phyloP scores from a whole-genome alignment of 371 early-diverging fungal species.

The Gilbertella persicaria region DNA sequence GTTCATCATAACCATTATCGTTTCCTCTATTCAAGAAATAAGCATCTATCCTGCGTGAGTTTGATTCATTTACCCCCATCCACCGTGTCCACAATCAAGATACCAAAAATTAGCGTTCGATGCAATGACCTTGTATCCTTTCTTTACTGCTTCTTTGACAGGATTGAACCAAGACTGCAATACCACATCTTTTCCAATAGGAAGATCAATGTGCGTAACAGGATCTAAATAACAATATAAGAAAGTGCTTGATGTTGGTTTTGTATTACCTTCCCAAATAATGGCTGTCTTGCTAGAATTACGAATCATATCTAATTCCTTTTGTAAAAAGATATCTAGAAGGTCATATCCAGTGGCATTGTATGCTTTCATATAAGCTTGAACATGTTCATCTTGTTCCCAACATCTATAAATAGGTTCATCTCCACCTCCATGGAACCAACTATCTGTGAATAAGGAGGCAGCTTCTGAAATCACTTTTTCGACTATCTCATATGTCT shows the following conservation, averaged over 20 bases:
- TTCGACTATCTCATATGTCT: slow-evolving; percentile 56
- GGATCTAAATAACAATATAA: slow-evolving; percentile 24
- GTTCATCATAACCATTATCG: slow-evolving; percentile 46
- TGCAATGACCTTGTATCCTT: slow-evolving; percentile 61
- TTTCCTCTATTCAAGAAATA: slow-evolving; percentile 24
- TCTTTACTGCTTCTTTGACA: slow-evolving; percentile 44
- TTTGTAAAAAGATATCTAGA: slow-evolving; percentile 32
- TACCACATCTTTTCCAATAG: slow-evolving; percentile 53
- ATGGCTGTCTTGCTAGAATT: slow-evolving; percentile 47
- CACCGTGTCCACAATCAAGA: slow-evolving; percentile 72
- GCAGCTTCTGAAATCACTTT: slow-evolving; percentile 63
- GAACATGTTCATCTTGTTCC: slow-evolving; percentile 41
- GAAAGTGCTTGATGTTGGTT: neutral
- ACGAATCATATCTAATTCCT: slow-evolving; percentile 33
- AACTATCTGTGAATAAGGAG: slow-evolving; percentile 61
- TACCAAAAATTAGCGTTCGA: slow-evolving; percentile 67
- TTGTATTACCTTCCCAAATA: slow-evolving; percentile 56
- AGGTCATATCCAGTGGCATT: slow-evolving; percentile 43
- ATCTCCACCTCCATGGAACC: slow-evolving; percentile 72
- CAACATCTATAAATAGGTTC: slow-evolving; percentile 76
- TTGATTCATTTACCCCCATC: slow-evolving; percentile 42
- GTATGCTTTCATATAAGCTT: slow-evolving; percentile 37
- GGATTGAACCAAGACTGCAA: slow-evolving; percentile 67
- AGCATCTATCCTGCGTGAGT: no score
- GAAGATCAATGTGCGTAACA: slow-evolving; percentile 38